These are phyloP conservation scores for Lagenidium sp. DNA, from an alignment of 352 stramenopile genomes.

Conservation along the genomic window DNA sequence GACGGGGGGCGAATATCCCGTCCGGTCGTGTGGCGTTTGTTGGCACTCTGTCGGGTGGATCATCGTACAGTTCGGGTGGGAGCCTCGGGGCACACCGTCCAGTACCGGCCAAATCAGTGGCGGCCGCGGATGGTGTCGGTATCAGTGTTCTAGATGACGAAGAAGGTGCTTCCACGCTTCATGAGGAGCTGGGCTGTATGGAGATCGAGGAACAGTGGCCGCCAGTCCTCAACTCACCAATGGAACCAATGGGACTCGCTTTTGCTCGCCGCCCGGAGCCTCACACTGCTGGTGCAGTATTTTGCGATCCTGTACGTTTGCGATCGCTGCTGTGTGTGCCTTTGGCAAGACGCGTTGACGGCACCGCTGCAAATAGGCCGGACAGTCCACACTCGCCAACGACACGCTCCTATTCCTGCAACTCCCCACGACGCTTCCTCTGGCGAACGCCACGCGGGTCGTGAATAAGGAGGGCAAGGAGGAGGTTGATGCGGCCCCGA, in stretches of 20 bases:
- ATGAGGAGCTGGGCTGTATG: conserved; percentile 36
- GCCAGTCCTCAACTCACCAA: conserved; percentile 61
- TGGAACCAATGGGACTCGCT: conserved; percentile 78
- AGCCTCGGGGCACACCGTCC: conserved; percentile 26
- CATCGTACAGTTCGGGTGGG: conserved; percentile 49
- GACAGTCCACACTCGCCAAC: conserved; percentile 42
- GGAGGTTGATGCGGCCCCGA: conserved; percentile 11
- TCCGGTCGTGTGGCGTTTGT: conserved; percentile 71
- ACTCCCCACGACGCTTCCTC: conserved; percentile 72
- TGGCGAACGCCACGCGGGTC: conserved; percentile 35
- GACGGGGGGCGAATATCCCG: conserved; percentile 37
- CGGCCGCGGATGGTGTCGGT: conserved; percentile 64
- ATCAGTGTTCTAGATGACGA: conserved; percentile 81
- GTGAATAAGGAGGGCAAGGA: conserved; percentile 14
- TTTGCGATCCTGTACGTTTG: conserved; percentile 36
- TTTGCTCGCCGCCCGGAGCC: conserved; percentile 58
- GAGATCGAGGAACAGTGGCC: conserved; percentile 76
- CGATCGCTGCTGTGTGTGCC: no score
- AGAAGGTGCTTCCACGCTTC: conserved; percentile 26
- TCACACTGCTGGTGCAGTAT: conserved; percentile 47
- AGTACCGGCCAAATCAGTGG: conserved; percentile 26
- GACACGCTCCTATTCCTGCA: conserved; percentile 80
- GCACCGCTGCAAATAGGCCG: no score
- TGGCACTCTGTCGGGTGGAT: conserved; percentile 69
- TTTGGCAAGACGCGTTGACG: no score